Conservation (phyloP, 305 asterid species). For the Fraxinus latifolia region DNA sequence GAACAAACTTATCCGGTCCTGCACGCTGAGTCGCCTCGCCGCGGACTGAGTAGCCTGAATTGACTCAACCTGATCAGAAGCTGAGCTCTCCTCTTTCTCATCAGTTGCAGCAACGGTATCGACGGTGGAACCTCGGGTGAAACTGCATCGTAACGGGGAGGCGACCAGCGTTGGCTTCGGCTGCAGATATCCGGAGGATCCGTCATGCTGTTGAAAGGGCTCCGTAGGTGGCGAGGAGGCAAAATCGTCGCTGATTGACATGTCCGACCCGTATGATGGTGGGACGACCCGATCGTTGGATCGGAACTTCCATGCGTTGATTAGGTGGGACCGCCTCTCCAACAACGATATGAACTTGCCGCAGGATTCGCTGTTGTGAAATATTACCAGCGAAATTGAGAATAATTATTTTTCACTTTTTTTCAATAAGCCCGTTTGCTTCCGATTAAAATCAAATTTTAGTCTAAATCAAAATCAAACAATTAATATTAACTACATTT, state of each 20-base stretch:
- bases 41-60: conserved; percentile 31
- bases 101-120: conserved; percentile 43
- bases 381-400: neutral
- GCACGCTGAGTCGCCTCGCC: conserved; percentile 77
- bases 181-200: neutral
- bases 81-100: conserved; percentile 38
- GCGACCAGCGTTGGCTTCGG: neutral
- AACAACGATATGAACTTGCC: conserved; percentile 53
- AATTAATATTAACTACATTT: too few relatives aligned
- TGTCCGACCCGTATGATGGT: conserved; percentile 68
- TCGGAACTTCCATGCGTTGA: conserved; percentile 48
- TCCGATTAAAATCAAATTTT: too few relatives aligned
- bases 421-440: neutral
- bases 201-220: conserved; percentile 25
- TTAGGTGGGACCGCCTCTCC: conserved; percentile 58
- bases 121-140: conserved; percentile 47
- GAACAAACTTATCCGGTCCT: conserved; percentile 78
- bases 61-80: conserved; percentile 39
- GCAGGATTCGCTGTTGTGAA: conserved; percentile 63
- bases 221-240: conserved; percentile 33
- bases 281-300: conserved; percentile 48
- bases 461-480: too few relatives aligned
- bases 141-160: conserved; percentile 20
- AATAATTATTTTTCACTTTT: neutral
- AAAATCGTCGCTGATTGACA: conserved; percentile 69